Conservation (phyloP, 2,329 filamentous ascomycete genomes). For the Xylariomycetidae sp. region DNA sequence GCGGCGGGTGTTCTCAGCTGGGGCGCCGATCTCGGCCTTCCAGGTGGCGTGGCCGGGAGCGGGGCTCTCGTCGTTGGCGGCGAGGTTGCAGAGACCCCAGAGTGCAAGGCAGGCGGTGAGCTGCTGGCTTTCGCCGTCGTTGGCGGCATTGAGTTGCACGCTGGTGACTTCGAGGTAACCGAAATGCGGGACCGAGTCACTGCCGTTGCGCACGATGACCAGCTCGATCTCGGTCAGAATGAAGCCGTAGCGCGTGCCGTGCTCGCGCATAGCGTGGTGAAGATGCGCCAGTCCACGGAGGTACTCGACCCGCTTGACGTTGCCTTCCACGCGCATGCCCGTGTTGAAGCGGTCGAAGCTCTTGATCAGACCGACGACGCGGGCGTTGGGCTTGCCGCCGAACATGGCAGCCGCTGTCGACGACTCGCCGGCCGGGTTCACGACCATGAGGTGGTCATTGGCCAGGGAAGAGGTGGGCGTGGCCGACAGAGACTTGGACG, state of each 20-base stretch:
- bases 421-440: constrained; percentile 52
- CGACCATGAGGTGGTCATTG: constrained; percentile 58
- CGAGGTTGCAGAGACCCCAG: constrained; percentile 72
- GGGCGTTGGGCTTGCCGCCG: constrained; percentile 40
- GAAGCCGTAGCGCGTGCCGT: constrained; percentile 89
- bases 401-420: constrained; percentile 49
- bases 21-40: constrained; percentile 67
- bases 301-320: constrained; percentile 82
- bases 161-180: constrained; percentile 75
- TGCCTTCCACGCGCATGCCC: constrained; percentile 80
- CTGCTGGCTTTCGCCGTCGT: constrained; percentile 34
- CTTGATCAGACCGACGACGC: constrained; percentile 66
- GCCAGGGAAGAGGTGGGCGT: constrained; percentile 16
- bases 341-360: constrained; percentile 94
- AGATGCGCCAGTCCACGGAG: constrained; percentile 79
- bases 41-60: constrained; percentile 55
- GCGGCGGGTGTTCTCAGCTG: constrained; percentile 64
- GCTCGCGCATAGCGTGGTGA: constrained; percentile 88
- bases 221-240: constrained; percentile 96
- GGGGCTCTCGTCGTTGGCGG: constrained; percentile 46
- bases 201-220: constrained; percentile 78
- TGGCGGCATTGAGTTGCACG: constrained; percentile 47
- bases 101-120: constrained; percentile 69
- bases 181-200: constrained; percentile 67
- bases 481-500: constrained; percentile 19